These are phyloP conservation scores for Aspergillus biplanus DNA, from an alignment of 495 filamentous ascomycete species.

Conservation along the genomic window DNA sequence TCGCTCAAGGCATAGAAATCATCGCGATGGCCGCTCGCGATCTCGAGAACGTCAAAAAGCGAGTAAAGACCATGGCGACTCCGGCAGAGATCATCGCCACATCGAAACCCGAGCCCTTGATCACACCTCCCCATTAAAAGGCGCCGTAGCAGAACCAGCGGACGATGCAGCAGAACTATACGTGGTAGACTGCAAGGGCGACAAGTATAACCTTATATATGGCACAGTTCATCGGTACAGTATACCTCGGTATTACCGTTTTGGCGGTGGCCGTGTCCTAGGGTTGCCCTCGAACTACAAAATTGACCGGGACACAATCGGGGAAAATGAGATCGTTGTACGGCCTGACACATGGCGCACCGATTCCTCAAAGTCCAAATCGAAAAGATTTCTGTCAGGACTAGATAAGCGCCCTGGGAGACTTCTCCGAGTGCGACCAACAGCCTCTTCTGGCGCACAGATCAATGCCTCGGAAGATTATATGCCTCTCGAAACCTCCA, in stretches of 20 bases:
- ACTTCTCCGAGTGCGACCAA: conserved; percentile 32
- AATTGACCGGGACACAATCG: conserved; percentile 56
- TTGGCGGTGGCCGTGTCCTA: conserved; percentile 62
- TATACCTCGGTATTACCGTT: conserved; percentile 61
- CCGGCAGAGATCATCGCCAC: conserved; percentile 7
- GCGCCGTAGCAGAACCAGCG: conserved; percentile 22
- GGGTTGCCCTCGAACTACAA: conserved; percentile 49
- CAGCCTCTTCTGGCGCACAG: conserved; percentile 24
- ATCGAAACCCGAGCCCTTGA: conserved; percentile 11
- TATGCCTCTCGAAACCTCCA: conserved; percentile 41
- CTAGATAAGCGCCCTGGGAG: conserved; percentile 21
- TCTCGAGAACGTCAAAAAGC: conserved; percentile 32
- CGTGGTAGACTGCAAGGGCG: conserved; percentile 62
- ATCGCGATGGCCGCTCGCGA: conserved; percentile 28
- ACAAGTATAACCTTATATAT: conserved; percentile 62
- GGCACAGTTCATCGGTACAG: conserved; percentile 64
- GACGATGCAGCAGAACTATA: conserved; percentile 35
- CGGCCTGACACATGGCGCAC: conserved; percentile 29
- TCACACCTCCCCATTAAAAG: conserved; percentile 10
- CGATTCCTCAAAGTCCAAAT: conserved; percentile 27
- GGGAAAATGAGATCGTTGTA: conserved; percentile 52
- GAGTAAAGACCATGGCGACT: conserved; percentile 19
- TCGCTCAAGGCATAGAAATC: conserved; percentile 30
- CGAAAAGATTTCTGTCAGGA: conserved; percentile 30
- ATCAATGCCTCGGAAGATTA: conserved; percentile 44